These are phyloP conservation scores for Gossypium rotundifolium DNA, from an alignment of 345 rosid genomes.

Conservation along the genomic window DNA sequence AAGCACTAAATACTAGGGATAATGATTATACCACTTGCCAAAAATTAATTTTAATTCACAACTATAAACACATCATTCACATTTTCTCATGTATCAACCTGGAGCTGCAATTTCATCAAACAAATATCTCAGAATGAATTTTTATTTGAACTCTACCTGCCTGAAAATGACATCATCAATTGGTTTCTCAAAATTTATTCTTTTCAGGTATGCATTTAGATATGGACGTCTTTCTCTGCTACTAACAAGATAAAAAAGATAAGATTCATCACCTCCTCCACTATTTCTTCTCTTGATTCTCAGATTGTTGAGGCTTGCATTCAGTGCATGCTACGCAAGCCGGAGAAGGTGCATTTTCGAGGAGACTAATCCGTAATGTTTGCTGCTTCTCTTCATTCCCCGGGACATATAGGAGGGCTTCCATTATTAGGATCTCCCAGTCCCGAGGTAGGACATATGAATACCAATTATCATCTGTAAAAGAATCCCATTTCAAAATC, in stretches of 20 bases:
- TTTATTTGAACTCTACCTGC: background rate
- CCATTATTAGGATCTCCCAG: slow-evolving; percentile 88
- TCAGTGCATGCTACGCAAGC: slow-evolving; percentile 31
- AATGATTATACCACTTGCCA: too few species aligned
- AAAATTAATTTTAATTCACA: too few species aligned
- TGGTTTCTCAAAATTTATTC: background rate
- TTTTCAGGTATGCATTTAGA: background rate
- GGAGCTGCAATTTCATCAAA: too few species aligned
- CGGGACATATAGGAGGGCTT: slow-evolving; percentile 79
- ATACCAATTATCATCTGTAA: slow-evolving; percentile 45
- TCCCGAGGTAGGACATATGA: slow-evolving; percentile 51
- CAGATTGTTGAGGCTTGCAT: slow-evolving; percentile 24
- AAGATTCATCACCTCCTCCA: background rate
- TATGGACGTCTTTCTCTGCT: background rate
- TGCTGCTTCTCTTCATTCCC: slow-evolving; percentile 61
- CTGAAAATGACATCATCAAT: background rate
- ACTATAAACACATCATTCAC: too few species aligned
- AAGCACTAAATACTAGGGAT: too few species aligned
- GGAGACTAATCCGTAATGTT: slow-evolving; percentile 49
- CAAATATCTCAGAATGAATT: too few species aligned
- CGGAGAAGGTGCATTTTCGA: slow-evolving; percentile 30
- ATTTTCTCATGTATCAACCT: background rate
- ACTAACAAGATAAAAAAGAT: background rate
- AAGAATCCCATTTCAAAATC: slow-evolving; percentile 4
- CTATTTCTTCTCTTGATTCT: slow-evolving; percentile 26